These are phyloP conservation scores for Penicillium bialowiezense DNA, from an alignment of 495 filamentous ascomycete genomes.

Conservation along the genomic window DNA sequence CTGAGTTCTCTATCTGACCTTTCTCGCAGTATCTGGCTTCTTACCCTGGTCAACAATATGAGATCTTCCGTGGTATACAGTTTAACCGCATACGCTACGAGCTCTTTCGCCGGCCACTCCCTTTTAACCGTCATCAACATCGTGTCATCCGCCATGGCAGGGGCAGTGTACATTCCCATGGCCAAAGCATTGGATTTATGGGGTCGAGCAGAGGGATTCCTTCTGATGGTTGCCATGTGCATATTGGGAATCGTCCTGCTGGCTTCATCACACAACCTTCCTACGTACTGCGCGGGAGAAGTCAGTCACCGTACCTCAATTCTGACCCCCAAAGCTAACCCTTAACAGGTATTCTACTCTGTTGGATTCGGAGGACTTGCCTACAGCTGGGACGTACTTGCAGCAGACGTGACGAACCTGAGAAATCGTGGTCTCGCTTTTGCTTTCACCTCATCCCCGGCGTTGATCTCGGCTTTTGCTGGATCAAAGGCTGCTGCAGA, in stretches of 20 bases:
- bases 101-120: constrained; percentile 55
- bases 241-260: constrained; percentile 42
- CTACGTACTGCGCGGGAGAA: constrained; percentile 42
- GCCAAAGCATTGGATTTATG: constrained; percentile 67
- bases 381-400: constrained; percentile 51
- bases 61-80: constrained; percentile 25
- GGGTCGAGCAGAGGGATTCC: constrained; percentile 54
- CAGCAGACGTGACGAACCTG: constrained; percentile 55
- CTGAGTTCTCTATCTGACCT: not conserved
- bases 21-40: constrained; percentile 33
- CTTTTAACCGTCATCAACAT: constrained; percentile 54
- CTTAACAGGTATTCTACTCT: constrained; percentile 35
- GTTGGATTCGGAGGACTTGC: constrained; percentile 49
- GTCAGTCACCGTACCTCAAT: constrained; percentile 17
- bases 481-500: constrained; percentile 18
- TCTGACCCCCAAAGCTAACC: not conserved
- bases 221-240: constrained; percentile 31
- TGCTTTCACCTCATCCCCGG: constrained; percentile 53
- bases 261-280: constrained; percentile 43
- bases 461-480: constrained; percentile 33
- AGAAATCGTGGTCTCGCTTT: constrained; percentile 56
- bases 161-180: constrained; percentile 45
- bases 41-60: constrained; percentile 42
- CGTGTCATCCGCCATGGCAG: constrained; percentile 40
- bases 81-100: constrained; percentile 29